Base-by-base conservation (phyloP, 2,329 filamentous ascomycete genomes). In the Trichoderma sp. region DNA sequence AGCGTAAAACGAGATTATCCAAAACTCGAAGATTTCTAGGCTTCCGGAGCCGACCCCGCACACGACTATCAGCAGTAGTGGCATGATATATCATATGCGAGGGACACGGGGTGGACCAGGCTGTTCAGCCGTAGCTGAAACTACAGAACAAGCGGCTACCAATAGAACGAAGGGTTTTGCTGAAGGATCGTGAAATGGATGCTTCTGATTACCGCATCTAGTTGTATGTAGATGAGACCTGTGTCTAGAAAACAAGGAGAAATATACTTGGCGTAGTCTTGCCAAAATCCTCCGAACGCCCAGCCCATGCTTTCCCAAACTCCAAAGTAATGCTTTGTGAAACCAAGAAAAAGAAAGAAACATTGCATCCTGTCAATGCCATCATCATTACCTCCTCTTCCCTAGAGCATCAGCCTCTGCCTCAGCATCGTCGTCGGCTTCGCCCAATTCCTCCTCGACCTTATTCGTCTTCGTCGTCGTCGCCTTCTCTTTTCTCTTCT, bases 391-490 rank as follows among this genome's bases (percentile, higher is more conserved):
- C 67, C 78, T 79, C 74, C 79, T 83, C 78, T 80, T 83, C 28
- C 81, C 81, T 72, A 83, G 55, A 4, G 81, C 79, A 77, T 83
- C 81, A n/a, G 79, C 78, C 76, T 84, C 78, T 3, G 78, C 84
- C 75, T 84, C 77, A 30, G 77, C 80, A 76, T 87, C 86, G 75
- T 88, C 86, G 74, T 88, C 86, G 3, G 79, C 85, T 76, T 86
- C 86, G 4, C 85, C 85, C 64, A 87, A 74, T 74, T 86, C 86
- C 80, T 88, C 85, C 75, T 88, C 86, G 7, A 80, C 82, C 58
- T 75, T 79, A 67, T 61, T 77, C 53, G 74, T 74, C 72, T 78
- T 75, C n/a, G 68, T 12, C n/a, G 15, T 12, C n/a, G 11, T 26
- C 23, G 26, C 70, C 74, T 81, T 81, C 28, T 81, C 80, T 65